Evolutionary conservation across 345 rosid genomes (phyloP).

Genomic region (Boechera divaricarpa): DNA sequence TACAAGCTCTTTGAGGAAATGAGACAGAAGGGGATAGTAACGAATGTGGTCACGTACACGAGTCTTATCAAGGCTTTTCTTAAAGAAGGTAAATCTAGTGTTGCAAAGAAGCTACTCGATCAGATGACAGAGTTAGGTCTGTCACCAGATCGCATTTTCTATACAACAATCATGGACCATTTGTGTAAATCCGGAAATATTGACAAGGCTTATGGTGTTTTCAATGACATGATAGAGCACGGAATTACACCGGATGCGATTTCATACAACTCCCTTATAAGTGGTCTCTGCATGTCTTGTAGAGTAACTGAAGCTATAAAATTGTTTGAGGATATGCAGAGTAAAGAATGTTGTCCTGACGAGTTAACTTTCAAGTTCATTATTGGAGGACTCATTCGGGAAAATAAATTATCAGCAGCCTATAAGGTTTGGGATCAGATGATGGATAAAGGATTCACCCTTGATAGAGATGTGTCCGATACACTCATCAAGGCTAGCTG

Average conservation of each 20-base stretch:
- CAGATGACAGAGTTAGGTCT: conserved; percentile 67
- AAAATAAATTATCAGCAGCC: conserved; percentile 64
- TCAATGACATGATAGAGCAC: conserved; percentile 76
- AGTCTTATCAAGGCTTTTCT: conserved; percentile 77
- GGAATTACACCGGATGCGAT: conserved; percentile 75
- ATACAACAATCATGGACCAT: conserved; percentile 79
- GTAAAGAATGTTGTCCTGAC: conserved; percentile 69
- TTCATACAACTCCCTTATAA: conserved; percentile 80
- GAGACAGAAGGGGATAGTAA: conserved; percentile 62
- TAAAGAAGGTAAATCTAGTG: conserved; percentile 59
- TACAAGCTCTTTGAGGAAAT: conserved; percentile 75
- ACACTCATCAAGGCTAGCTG: conserved; percentile 55
- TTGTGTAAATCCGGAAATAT: conserved; percentile 78
- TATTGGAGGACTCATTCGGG: conserved; percentile 74
- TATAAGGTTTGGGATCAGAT: conserved; percentile 92
- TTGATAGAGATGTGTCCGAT: conserved; percentile 76
- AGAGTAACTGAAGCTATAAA: conserved; percentile 66
- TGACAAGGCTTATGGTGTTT: conserved; percentile 63
- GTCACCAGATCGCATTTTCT: conserved; percentile 73
- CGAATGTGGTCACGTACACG: conserved; percentile 79
- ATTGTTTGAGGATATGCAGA: conserved; percentile 77
- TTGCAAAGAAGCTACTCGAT: conserved; percentile 71
- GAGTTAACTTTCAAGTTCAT: conserved; percentile 83
- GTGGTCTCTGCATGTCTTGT: conserved; percentile 72
- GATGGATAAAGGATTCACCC: conserved; percentile 98